Base-by-base conservation (phyloP, 768 basidiomycete species). In the Sarcodon sp. region DNA sequence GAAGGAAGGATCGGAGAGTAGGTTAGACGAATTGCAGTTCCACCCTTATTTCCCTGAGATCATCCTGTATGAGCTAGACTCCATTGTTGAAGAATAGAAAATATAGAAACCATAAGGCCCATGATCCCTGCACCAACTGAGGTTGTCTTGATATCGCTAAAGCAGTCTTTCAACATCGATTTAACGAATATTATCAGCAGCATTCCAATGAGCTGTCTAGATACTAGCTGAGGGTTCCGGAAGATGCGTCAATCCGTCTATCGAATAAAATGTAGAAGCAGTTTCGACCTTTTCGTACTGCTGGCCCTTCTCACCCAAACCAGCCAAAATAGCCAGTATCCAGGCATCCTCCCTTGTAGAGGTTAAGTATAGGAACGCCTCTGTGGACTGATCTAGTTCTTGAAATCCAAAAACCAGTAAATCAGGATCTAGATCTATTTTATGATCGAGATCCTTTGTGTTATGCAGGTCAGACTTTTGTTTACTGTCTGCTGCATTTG, bases 201-300 rank as follows among this genome's bases (percentile, higher is more conserved):
- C 71, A 88, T 85, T 34, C 88, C 88, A 35, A 90, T 87, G 15
- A 91, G 80, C 59, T 88, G 88, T 54, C 74, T 83, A 3, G 83
- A 86, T 11, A 65, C 67, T 33, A 90, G 67, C 86, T 89, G 49
- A 36, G 38, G 31, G 3, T 18, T 46, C 32, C 3, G 32, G 15
- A 35, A 33, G 21, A 11, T 18, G 48, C 32, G 49, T 15, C 44
- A 35, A 35, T 51, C 7, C 34, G n/a, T 15, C 7, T 7, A 39
- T 47, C 8, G 7, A 11, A 11, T 12, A 15, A 6, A 13, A 18
- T 18, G 32, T 8, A 18, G 33, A 35, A 27, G 27, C 15, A 43
- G 35, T 39, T 35, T 53, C 39, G 35, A 83, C 85, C 73, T 87
- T 87, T 59, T 78, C 75, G 53, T 87, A 89, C 47, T 64, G 54